Evolutionary conservation across 2,329 filamentous ascomycete genomes (phyloP).

Genomic region (Hypoxylon sp.): DNA sequence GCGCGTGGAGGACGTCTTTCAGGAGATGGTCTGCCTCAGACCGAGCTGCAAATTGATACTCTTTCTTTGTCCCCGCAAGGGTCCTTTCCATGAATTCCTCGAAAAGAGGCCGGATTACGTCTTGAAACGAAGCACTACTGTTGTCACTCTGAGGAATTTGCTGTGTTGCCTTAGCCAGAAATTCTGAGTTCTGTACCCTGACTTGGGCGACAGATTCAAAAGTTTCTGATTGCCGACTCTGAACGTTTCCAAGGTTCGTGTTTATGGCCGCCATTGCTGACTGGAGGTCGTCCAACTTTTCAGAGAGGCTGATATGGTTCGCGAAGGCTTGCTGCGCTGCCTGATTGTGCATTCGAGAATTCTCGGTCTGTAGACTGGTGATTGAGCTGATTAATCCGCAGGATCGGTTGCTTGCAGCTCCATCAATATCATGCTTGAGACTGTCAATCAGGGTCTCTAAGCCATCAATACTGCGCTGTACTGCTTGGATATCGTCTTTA

Average conservation of each 20-base stretch:
- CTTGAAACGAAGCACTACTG: slow-evolving; percentile 9
- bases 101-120: slow-evolving; percentile 22
- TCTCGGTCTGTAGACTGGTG: slow-evolving; percentile 16
- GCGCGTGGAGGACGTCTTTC: neutral
- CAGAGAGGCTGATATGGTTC: neutral
- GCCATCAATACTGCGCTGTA: slow-evolving; percentile 17
- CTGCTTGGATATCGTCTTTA: slow-evolving; percentile 17
- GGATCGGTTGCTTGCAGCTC: neutral
- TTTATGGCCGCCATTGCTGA: slow-evolving; percentile 9
- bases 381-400: slow-evolving; percentile 22
- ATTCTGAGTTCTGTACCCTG: slow-evolving; percentile 21
- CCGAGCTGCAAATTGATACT: slow-evolving; percentile 24
- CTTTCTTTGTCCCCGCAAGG: slow-evolving; percentile 22
- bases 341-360: slow-evolving; percentile 21
- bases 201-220: slow-evolving; percentile 20
- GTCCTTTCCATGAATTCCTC: slow-evolving; percentile 36
- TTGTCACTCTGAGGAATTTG: slow-evolving; percentile 10
- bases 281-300: slow-evolving; percentile 4
- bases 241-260: slow-evolving; percentile 6
- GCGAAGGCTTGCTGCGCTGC: slow-evolving; percentile 4
- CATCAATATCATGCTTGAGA: slow-evolving; percentile 4
- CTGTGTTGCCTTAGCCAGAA: slow-evolving; percentile 16
- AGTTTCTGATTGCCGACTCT: slow-evolving; percentile 13
- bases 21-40: slow-evolving; percentile 16
- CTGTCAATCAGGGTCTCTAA: slow-evolving; percentile 13